Conservation (phyloP, 306 rosid species). For the Vigna radiata region DNA sequence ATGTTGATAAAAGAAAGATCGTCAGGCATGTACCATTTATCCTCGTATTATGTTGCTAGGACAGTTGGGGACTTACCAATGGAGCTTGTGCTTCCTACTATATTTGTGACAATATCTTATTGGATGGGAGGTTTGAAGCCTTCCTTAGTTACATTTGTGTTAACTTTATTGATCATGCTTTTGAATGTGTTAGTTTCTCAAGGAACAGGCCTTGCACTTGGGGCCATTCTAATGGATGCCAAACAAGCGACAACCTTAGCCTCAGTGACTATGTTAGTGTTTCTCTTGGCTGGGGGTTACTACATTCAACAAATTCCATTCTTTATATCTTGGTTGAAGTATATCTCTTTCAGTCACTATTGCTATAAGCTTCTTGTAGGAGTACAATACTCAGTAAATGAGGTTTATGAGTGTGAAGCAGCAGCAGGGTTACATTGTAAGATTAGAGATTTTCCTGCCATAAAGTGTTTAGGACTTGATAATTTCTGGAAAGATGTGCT, state of each 20-base stretch:
- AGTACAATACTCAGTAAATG: slow-evolving; percentile 67
- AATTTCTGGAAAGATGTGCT: slow-evolving; percentile 64
- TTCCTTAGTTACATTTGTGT: slow-evolving; percentile 51
- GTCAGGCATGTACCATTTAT: slow-evolving; percentile 81
- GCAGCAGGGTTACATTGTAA: slow-evolving; percentile 55
- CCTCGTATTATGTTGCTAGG: slow-evolving; percentile 71
- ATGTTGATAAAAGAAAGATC: slow-evolving; percentile 71
- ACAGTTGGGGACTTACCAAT: slow-evolving; percentile 74
- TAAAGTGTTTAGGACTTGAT: slow-evolving; percentile 58
- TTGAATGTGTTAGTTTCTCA: slow-evolving; percentile 76
- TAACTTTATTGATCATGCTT: slow-evolving; percentile 67
- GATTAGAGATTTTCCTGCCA: slow-evolving; percentile 65
- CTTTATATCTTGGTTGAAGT: slow-evolving; percentile 81
- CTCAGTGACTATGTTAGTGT: slow-evolving; percentile 71
- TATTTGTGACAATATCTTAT: slow-evolving; percentile 61
- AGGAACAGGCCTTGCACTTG: slow-evolving; percentile 84
- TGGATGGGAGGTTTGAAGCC: slow-evolving; percentile 88
- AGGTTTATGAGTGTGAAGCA: slow-evolving; percentile 60
- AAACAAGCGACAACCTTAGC: slow-evolving; percentile 74
- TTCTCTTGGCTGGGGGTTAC: slow-evolving; percentile 74
- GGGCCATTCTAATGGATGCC: slow-evolving; percentile 75
- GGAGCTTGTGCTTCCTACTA: slow-evolving; percentile 80
- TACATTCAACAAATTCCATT: slow-evolving; percentile 70
- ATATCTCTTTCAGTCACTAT: slow-evolving; percentile 65
- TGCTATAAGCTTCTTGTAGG: slow-evolving; percentile 78